Evolutionary conservation across 176 grass and related monocot genomes (phyloP).

Genomic region (Avena atlantica): DNA sequence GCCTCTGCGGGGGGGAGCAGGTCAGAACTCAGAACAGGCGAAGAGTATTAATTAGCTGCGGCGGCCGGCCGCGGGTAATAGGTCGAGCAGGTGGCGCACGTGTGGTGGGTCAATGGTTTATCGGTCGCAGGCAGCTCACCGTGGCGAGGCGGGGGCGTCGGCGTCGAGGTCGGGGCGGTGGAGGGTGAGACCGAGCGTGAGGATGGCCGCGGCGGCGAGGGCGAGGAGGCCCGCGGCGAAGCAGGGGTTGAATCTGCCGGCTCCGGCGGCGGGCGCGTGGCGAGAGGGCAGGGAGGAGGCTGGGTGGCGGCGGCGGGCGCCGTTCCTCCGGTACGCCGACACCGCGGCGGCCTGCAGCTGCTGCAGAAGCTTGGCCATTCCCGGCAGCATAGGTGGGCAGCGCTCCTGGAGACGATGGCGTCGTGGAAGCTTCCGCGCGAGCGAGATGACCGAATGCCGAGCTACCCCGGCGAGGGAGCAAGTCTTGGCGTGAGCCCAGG

Average conservation of each 20-base stretch:
- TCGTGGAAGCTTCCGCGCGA: background rate
- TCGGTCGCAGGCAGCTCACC: constrained; percentile 37
- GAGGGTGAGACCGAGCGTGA: constrained; percentile 31
- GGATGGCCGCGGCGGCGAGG: constrained; percentile 36
- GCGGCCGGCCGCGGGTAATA: constrained; percentile 3
- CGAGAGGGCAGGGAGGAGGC: background rate
- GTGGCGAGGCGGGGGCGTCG: constrained; percentile 8
- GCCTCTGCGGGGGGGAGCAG: background rate
- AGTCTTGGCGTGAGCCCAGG: background rate
- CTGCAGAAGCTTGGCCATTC: constrained; percentile 49
- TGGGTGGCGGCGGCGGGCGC: constrained; percentile 27
- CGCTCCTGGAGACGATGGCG: background rate
- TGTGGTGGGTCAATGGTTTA: background rate
- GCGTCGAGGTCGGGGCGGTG: background rate
- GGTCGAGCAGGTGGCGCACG: background rate
- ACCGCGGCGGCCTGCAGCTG: constrained; percentile 30
- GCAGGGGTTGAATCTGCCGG: constrained; percentile 22
- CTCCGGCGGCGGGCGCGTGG: background rate
- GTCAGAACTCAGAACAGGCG: background rate
- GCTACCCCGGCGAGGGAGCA: background rate
- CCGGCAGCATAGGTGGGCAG: background rate
- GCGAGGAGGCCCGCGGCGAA: constrained; percentile 33
- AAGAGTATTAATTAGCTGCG: background rate
- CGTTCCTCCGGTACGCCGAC: constrained; percentile 41
- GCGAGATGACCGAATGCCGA: background rate